phyloP scores from a whole-genome alignment of 2,329 filamentous ascomycete genomes.

The Fusarium sp. region DNA sequence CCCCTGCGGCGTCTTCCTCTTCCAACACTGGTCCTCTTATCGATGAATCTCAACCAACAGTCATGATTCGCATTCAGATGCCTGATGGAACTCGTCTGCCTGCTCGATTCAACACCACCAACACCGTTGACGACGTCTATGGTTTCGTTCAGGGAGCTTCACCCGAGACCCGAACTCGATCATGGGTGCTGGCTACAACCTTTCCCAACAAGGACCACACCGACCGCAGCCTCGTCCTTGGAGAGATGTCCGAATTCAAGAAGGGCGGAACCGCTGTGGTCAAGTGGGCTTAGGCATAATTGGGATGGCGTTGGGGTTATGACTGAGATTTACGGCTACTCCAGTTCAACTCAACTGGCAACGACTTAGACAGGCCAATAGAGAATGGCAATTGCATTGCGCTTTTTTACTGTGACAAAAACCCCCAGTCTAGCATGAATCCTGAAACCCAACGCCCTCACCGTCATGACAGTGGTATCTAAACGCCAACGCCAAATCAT shows the following conservation, averaged over 20 bases:
- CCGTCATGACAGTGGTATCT: slow-evolving; percentile 42
- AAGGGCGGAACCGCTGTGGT: slow-evolving; percentile 74
- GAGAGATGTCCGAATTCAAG: slow-evolving; percentile 74
- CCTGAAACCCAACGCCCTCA: slow-evolving; percentile 27
- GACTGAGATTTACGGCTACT: slow-evolving; percentile 19
- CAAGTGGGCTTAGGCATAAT: slow-evolving; percentile 60
- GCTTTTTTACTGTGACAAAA: background rate
- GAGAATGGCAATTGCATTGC: background rate
- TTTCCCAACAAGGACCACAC: slow-evolving; percentile 86
- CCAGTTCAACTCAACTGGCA: background rate
- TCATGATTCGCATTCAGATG: slow-evolving; percentile 81
- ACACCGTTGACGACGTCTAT: slow-evolving; percentile 84
- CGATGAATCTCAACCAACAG: slow-evolving; percentile 74
- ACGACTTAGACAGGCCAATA: slow-evolving; percentile 17
- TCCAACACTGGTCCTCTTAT: slow-evolving; percentile 54
- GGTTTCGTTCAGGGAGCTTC: slow-evolving; percentile 77
- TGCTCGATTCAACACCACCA: slow-evolving; percentile 84
- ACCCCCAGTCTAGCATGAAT: background rate
- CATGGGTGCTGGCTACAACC: slow-evolving; percentile 82
- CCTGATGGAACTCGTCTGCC: slow-evolving; percentile 81
- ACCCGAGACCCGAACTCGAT: slow-evolving; percentile 65
- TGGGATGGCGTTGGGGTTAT: slow-evolving; percentile 36
- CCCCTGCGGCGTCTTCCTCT: slow-evolving; percentile 50
- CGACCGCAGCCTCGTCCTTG: slow-evolving; percentile 70
- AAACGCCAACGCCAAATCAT: slow-evolving; percentile 41